These are phyloP conservation scores for Adansonia madagascariensis DNA, from an alignment of 441 rosid genomes.

Conservation along the genomic window DNA sequence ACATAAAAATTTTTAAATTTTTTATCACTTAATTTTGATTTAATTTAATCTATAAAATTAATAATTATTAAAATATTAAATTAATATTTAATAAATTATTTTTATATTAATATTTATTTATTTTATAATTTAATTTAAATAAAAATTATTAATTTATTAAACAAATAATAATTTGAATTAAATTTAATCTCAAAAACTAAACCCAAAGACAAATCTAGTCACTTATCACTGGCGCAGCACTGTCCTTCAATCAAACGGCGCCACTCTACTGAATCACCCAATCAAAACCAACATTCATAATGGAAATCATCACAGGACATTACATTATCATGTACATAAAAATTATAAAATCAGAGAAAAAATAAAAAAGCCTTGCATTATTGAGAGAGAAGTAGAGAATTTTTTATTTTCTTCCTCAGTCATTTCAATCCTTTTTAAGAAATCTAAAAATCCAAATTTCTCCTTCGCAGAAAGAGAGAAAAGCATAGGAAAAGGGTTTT, in stretches of 20 bases:
- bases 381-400: neutral
- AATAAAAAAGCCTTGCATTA: neutral
- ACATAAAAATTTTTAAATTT: no score
- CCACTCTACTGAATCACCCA: neutral
- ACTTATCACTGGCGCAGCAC: neutral
- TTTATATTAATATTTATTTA: no score
- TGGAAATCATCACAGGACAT: neutral
- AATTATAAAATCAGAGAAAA: neutral
- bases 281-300: neutral
- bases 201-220: neutral
- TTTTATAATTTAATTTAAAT: no score
- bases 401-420: neutral
- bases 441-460: conserved; percentile 11
- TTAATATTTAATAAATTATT: no score
- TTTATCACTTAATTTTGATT: no score
- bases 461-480: conserved; percentile 7
- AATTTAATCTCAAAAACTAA: no score
- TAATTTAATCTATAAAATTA: no score
- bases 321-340: neutral
- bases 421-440: neutral
- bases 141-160: no score
- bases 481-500: neutral
- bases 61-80: no score
- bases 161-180: no score
- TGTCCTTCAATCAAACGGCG: neutral